Evolutionary conservation across 139 green algal species (phyloP).

Genomic region (Zygnema cylindricum): DNA sequence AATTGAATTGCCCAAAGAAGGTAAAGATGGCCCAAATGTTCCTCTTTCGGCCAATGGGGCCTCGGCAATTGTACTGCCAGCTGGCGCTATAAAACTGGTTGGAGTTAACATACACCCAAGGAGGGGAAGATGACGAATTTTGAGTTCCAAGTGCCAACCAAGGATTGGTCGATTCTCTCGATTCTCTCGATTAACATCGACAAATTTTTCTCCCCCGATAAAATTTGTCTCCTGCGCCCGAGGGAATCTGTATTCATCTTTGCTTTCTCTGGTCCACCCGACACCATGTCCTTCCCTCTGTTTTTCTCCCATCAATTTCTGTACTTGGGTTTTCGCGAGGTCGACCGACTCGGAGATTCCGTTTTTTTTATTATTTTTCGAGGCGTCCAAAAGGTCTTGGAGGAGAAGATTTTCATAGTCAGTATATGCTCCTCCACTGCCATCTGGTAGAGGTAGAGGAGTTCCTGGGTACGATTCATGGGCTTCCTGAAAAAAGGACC

Average conservation of each 20-base stretch:
- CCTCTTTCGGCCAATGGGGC: background rate
- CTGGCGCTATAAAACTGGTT: background rate
- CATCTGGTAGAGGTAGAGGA: background rate
- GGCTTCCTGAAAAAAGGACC: background rate
- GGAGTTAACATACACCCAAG: background rate
- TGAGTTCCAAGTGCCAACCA: background rate
- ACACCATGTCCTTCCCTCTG: too few relatives aligned
- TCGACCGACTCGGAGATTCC: background rate
- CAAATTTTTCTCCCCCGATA: background rate
- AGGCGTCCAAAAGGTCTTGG: background rate
- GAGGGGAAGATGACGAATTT: background rate
- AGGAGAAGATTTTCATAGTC: background rate
- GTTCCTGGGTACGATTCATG: background rate
- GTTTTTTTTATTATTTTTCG: background rate
- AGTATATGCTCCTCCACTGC: background rate
- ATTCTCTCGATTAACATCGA: background rate
- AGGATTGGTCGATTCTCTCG: background rate
- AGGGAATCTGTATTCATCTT: background rate
- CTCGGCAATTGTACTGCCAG: background rate
- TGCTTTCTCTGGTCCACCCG: background rate
- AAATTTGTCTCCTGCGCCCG: background rate
- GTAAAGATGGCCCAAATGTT: background rate
- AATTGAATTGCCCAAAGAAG: background rate
- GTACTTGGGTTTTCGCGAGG: background rate
- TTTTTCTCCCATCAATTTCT: background rate